phyloP scores from a whole-genome alignment of 345 rosid genomes.

The Nephelium lappaceum region DNA sequence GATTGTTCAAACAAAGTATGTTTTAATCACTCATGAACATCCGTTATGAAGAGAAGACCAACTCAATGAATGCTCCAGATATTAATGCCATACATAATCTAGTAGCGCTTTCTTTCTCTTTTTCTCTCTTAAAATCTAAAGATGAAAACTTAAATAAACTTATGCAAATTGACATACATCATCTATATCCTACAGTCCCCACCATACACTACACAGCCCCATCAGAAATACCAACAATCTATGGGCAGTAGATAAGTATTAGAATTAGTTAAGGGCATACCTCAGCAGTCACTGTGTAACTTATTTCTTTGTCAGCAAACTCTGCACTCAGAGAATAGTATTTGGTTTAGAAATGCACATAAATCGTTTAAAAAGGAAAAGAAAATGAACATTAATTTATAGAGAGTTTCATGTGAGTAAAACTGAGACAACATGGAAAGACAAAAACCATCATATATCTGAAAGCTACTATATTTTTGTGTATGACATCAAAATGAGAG shows the following conservation, averaged over 20 bases:
- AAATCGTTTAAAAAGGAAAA: neutral
- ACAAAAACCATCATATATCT: neutral
- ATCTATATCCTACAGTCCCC: neutral
- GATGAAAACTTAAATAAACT: neutral
- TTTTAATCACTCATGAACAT: neutral
- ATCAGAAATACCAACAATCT: neutral
- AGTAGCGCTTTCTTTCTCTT: neutral
- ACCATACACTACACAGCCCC: neutral
- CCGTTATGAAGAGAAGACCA: neutral
- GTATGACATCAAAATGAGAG: neutral
- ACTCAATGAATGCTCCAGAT: neutral
- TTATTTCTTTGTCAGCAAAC: constrained; percentile 40
- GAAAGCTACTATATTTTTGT: neutral
- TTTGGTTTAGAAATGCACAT: constrained; percentile 1
- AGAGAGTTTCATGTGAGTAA: neutral
- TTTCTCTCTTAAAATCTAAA: neutral
- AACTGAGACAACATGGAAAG: neutral
- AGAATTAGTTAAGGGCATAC: constrained; percentile 28
- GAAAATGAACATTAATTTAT: neutral
- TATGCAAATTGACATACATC: neutral
- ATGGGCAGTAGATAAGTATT: neutral
- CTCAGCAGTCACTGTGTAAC: constrained; percentile 41
- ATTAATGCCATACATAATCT: neutral
- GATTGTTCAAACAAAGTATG: neutral
- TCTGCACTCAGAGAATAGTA: constrained; percentile 30